Conservation (phyloP, 371 early-diverging fungal genomes). For the Mucor ambiguus region DNA sequence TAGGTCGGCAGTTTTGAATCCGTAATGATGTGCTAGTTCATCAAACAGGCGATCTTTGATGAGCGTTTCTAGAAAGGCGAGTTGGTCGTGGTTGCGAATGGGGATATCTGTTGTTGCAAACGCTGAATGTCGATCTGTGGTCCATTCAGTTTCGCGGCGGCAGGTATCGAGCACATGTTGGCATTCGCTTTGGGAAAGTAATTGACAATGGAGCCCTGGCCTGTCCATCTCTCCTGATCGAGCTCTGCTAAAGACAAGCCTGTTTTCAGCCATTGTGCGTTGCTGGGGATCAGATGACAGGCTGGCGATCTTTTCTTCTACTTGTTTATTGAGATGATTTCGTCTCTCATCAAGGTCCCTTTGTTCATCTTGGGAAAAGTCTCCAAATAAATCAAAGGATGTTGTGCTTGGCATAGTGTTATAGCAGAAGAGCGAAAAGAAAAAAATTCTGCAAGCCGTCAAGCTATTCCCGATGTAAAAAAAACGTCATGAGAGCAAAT, state of each 20-base stretch:
- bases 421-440: background rate
- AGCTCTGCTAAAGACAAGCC: constrained; percentile 16
- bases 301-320: background rate
- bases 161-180: constrained; percentile 31
- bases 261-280: constrained; percentile 38
- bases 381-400: constrained; percentile 50
- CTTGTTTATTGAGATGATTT: background rate
- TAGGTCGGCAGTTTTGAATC: constrained; percentile 44
- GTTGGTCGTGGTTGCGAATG: constrained; percentile 19
- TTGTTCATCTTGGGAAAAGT: constrained; percentile 37
- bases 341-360: constrained; percentile 11
- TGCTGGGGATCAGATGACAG: constrained; percentile 27
- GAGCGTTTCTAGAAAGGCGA: constrained; percentile 17
- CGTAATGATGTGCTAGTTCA: constrained; percentile 30
- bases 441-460: background rate
- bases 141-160: constrained; percentile 38
- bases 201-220: constrained; percentile 28
- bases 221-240: constrained; percentile 9
- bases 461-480: background rate
- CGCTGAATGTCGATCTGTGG: constrained; percentile 52
- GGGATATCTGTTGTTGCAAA: constrained; percentile 63
- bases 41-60: constrained; percentile 30
- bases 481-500: background rate
- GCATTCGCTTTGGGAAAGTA: constrained; percentile 37
- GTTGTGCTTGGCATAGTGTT: background rate